Conservation (phyloP, 2,329 filamentous ascomycete genomes). For the Fusarium nelsonii region DNA sequence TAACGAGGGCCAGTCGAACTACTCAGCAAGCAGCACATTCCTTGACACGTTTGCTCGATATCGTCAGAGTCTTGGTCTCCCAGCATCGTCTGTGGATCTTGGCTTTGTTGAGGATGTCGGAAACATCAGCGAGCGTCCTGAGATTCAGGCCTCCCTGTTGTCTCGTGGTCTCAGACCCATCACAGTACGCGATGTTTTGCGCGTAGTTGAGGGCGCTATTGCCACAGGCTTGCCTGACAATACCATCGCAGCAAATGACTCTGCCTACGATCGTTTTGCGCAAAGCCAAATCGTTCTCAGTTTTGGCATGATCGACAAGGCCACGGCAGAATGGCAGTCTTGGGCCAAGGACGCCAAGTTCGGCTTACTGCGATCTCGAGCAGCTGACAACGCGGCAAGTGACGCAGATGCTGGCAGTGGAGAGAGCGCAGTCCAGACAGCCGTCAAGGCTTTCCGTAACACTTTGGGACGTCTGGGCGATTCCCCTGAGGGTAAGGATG, state of each 20-base stretch:
- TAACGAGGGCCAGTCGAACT: constrained; percentile 42
- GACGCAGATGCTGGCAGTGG: constrained; percentile 32
- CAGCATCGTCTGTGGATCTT: constrained; percentile 40
- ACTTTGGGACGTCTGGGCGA: constrained; percentile 24
- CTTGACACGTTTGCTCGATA: constrained; percentile 43
- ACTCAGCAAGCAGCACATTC: constrained; percentile 43
- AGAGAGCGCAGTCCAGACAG: constrained; percentile 43
- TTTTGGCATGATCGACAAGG: constrained; percentile 44
- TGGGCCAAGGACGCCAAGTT: constrained; percentile 46
- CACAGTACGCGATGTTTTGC: constrained; percentile 42
- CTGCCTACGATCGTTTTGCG: constrained; percentile 34
- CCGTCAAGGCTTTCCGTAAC: constrained; percentile 42
- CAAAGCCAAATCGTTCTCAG: constrained; percentile 43
- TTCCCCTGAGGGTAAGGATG: constrained; percentile 34
- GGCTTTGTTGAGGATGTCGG: constrained; percentile 43
- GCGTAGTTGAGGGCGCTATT: constrained; percentile 42
- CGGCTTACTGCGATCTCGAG: constrained; percentile 34
- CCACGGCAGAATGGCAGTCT: constrained; percentile 41
- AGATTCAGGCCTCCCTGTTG: constrained; percentile 38
- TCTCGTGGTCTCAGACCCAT: constrained; percentile 43
- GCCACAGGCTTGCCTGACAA: constrained; percentile 35
- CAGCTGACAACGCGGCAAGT: constrained; percentile 30
- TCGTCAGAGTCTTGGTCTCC: constrained; percentile 38
- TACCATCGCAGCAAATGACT: not conserved
- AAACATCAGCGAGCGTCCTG: constrained; percentile 43